Evolutionary conservation across 148 eudicot species (phyloP), one percentile per base, ranked within the genome.

Genomic region (Nyssa sinensis): DNA sequence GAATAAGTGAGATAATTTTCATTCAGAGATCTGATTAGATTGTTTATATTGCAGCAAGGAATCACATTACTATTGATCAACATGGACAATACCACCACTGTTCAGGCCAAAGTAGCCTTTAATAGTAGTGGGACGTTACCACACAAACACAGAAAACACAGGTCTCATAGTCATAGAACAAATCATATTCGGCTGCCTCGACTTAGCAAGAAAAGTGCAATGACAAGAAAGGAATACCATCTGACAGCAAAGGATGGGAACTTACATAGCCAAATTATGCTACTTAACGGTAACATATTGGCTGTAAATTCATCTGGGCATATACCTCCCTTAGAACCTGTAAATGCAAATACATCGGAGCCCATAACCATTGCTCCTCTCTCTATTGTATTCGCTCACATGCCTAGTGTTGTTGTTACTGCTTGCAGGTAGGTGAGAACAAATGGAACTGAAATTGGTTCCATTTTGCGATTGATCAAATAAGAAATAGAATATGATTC

Each of bases 221-320:
- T 13, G 12, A 47, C 68, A 27, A 81, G 98, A 87, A 86, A 86
- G 62, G 98, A 93, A 68, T 93, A 91, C 82, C 98, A 93, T 75
- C 61, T 93, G 60, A 93, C 94, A 28, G 88, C 97, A 17, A 78
- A 81, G 67, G 89, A 86, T 39, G 88, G 90, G 3, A 78, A 91
- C 62, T 81, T 93, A 71, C 93, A 87, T 41, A 93, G 97, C 81
- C 94, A 83, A 70, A 76, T 57, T 29, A 86, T 93, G 91, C 41
- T 91, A 78, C 97, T 93, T 3, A 93, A 91, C 64, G 98, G 94
- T 57, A 77, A 89, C n/a, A 79, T 73, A 5, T 68, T 93, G 33
- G 44, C 71, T 0, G 63, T 91, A 23, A 79, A 77, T 80, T 83
- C 94, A 39, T 63, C 82, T 3, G 98, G 96, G 44, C 68, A 78